Percentiles rank a stretch among this genome's conserved stretches.
These are phyloP conservation scores for Sporobolomyces roseus DNA, from an alignment of 768 basidiomycete species.

Conservation along the genomic window DNA sequence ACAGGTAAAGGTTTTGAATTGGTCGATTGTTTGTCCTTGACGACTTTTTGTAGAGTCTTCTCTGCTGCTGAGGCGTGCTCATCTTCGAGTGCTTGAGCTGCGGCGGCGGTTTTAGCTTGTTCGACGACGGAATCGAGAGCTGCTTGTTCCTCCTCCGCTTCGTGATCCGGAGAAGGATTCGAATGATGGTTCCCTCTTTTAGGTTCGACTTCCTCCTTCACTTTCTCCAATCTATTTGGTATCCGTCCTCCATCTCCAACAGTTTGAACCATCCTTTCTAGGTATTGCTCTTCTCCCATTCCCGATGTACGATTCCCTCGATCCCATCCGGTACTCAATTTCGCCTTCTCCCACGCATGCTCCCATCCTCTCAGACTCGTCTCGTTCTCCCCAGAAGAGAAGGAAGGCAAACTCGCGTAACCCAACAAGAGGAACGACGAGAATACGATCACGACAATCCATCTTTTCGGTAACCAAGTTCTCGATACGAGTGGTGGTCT, in stretches of 20 bases:
- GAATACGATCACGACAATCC: not conserved
- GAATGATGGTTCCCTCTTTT: not conserved
- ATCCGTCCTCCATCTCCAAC: not conserved
- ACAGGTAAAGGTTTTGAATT: not conserved
- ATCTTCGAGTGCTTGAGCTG: not conserved
- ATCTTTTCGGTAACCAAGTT: not conserved
- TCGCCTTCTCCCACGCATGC: not conserved
- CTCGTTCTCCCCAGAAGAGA: not conserved
- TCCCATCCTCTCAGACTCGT: not conserved
- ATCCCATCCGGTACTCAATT: no score
- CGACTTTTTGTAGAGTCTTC: not conserved
- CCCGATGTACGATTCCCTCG: no score
- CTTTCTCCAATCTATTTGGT: not conserved
- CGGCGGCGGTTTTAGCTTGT: not conserved
- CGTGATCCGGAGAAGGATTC: not conserved
- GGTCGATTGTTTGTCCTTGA: not conserved
- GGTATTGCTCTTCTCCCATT: not conserved
- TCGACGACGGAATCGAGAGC: conserved; percentile 21
- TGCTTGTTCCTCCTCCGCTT: conserved; percentile 11
- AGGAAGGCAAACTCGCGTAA: not conserved
- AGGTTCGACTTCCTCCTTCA: not conserved
- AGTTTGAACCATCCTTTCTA: not conserved
- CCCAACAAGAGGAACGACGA: not conserved
- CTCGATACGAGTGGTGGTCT: no score
- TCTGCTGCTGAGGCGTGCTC: not conserved